These are phyloP conservation scores for Penicillium sp. DNA, from an alignment of 2,329 filamentous ascomycete species.

Conservation along the genomic window DNA sequence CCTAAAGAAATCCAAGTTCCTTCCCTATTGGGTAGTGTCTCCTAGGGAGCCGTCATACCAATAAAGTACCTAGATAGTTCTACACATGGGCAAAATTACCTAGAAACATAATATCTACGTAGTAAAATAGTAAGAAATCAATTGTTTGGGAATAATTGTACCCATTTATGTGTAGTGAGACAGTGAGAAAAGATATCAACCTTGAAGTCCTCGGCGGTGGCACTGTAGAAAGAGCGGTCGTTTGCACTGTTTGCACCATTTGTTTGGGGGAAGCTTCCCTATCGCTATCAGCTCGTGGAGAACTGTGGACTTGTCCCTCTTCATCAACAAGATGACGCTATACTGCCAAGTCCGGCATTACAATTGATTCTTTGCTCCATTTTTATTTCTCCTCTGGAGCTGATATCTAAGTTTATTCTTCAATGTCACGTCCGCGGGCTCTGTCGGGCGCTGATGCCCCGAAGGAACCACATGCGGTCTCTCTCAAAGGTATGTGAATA, in stretches of 20 bases:
- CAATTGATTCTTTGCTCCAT: not conserved
- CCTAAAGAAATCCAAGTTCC: too few species aligned
- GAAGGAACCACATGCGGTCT: conserved; percentile 76
- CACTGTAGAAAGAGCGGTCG: not conserved
- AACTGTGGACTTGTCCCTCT: conserved; percentile 5
- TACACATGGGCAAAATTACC: too few species aligned
- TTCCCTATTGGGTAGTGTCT: too few species aligned
- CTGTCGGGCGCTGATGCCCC: conserved; percentile 43
- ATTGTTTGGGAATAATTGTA: not conserved
- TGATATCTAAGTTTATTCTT: not conserved
- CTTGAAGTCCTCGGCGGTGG: not conserved
- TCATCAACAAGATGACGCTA: conserved; percentile 14
- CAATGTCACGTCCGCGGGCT: conserved; percentile 47
- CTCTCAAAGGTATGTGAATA: conserved; percentile 60
- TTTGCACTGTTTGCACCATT: conserved; percentile 29
- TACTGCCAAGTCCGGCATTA: not conserved
- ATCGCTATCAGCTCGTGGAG: conserved; percentile 17
- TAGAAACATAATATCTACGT: not conserved
- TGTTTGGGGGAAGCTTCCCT: conserved; percentile 23
- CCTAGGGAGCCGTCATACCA: too few species aligned
- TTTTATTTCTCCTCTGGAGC: too few species aligned
- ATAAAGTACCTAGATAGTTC: too few species aligned
- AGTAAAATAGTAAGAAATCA: too few species aligned
- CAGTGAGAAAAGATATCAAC: not conserved
- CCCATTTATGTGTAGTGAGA: not conserved